phyloP scores from a whole-genome alignment of 2,329 filamentous ascomycete species.

The Fusarium graminum region DNA sequence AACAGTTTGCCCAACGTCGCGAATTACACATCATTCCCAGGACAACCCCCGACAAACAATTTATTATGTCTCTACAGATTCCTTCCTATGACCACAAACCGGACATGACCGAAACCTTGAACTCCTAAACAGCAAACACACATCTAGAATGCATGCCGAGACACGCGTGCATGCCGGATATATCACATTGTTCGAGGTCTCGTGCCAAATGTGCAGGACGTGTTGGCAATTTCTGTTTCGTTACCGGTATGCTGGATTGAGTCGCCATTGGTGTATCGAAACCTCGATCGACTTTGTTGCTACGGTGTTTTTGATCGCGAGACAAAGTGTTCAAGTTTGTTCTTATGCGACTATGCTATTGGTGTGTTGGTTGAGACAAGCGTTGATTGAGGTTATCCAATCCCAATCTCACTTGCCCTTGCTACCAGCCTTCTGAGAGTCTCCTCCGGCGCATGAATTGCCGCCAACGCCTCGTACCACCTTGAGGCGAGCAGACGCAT shows the following conservation, averaged over 20 bases:
- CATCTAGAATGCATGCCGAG: not conserved
- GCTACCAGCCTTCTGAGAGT: conserved; percentile 4
- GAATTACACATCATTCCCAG: not conserved
- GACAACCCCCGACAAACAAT: conserved; percentile 2
- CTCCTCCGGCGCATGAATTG: not conserved
- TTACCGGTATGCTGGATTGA: conserved; percentile 18
- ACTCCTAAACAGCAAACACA: conserved; percentile 7
- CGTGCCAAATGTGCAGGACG: conserved; percentile 5
- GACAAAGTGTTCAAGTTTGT: conserved; percentile 34
- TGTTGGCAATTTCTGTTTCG: conserved; percentile 27
- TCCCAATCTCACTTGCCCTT: conserved; percentile 9
- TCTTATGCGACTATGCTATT: conserved; percentile 10
- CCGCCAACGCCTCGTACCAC: conserved; percentile 17
- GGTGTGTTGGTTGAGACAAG: conserved; percentile 31
- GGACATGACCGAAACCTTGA: not conserved
- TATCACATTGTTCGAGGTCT: conserved; percentile 18
- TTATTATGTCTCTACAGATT: not conserved
- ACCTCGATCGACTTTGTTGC: conserved; percentile 6
- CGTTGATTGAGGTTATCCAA: conserved; percentile 1
- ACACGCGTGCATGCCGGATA: conserved; percentile 7
- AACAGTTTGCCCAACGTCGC: conserved; percentile 12
- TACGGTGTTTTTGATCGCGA: conserved; percentile 14
- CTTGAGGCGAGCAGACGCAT: not conserved
- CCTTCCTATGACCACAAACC: not conserved
- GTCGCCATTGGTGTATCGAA: conserved; percentile 12